Conservation (phyloP, 129 eudicot genomes). For the Flaveria ramosissima region DNA sequence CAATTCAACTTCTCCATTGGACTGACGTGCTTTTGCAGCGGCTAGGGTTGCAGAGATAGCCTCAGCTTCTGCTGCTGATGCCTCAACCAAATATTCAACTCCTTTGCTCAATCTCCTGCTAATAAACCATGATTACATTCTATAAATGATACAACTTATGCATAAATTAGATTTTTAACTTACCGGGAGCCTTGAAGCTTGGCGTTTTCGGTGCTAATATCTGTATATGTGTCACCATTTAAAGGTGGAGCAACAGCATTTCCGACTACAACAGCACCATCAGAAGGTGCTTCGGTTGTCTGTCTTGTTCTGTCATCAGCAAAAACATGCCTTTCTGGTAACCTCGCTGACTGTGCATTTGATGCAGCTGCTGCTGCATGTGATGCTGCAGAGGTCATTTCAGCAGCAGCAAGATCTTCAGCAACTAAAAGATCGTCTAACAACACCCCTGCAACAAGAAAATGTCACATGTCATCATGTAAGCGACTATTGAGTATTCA, state of each 20-base stretch:
- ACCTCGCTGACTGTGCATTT: slow-evolving; percentile 62
- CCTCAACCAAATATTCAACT: slow-evolving; percentile 93
- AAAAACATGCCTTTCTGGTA: slow-evolving; percentile 66
- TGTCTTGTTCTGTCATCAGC: slow-evolving; percentile 72
- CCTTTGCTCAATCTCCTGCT: slow-evolving; percentile 80
- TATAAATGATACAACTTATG: background rate
- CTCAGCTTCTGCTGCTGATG: slow-evolving; percentile 99
- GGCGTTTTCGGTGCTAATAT: slow-evolving; percentile 90
- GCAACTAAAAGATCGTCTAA: slow-evolving; percentile 92
- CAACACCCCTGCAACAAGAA: slow-evolving; percentile 63
- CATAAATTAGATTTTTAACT: slow-evolving; percentile 12
- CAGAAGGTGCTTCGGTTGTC: slow-evolving; percentile 47
- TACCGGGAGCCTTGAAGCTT: slow-evolving; percentile 78
- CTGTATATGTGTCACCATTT: slow-evolving; percentile 86
- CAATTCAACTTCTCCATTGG: slow-evolving; percentile 82
- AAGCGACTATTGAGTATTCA: background rate
- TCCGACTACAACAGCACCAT: slow-evolving; percentile 89
- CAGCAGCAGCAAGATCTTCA: slow-evolving; percentile 94
- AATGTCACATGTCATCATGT: background rate
- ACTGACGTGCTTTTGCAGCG: slow-evolving; percentile 97
- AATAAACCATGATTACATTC: slow-evolving; percentile 12
- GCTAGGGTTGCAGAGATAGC: slow-evolving; percentile 83
- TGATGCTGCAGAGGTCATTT: slow-evolving; percentile 83
- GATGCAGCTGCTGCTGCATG: slow-evolving; percentile 87
- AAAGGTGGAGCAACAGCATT: slow-evolving; percentile 91